Base-by-base conservation (phyloP, 331 rosid species). In the Pyracantha coccinea region DNA sequence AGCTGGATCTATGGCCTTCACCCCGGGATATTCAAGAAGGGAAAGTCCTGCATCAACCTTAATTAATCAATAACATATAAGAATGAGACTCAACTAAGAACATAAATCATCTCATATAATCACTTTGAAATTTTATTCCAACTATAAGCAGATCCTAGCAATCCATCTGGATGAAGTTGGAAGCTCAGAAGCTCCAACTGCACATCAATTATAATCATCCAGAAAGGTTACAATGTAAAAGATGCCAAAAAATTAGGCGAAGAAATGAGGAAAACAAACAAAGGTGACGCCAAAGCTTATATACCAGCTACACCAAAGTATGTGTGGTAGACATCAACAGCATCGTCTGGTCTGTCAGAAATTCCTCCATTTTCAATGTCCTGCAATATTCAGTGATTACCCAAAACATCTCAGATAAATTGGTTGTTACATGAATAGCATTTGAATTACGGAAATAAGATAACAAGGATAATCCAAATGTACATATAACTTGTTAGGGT, bases 311-410 rank as follows among this genome's bases (percentile, higher is more conserved):
- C 88, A 35, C 97, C 97, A 16, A 92, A 94, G 88, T 83, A 94
- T 6, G 93, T 87, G 74, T 92, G 97, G 71, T 80, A 92, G 75
- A 92, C 88, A 85, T 91, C 98, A 75, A 86, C 96, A 6, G 91
- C 96, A 81, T 91, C 98, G 75, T 91, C 92, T 28, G 92, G 96
- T 81, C 95, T 89, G 75, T 92, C 95, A n/a, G 98, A 92, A 79
- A 91, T 93, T 71, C 98, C 98, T 65, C 97, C 96, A 78, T 89
- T 86, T 78, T 93, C 93, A 0, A 60, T 76, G 83, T 93, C 97
- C 98, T 93, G 77, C 24, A 44, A 83, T 58, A 72, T 79, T 73
- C 72, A 64, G 80, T 53, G 68, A 33, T 78, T 4, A 62, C 63
- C 27, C 79, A 25, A 24, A 50, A 52, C 38, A 38, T 19, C 15